Evolutionary conservation across 202 grass and related monocot species (phyloP).

Genomic region (Thinopyrum obtusiflorum): DNA sequence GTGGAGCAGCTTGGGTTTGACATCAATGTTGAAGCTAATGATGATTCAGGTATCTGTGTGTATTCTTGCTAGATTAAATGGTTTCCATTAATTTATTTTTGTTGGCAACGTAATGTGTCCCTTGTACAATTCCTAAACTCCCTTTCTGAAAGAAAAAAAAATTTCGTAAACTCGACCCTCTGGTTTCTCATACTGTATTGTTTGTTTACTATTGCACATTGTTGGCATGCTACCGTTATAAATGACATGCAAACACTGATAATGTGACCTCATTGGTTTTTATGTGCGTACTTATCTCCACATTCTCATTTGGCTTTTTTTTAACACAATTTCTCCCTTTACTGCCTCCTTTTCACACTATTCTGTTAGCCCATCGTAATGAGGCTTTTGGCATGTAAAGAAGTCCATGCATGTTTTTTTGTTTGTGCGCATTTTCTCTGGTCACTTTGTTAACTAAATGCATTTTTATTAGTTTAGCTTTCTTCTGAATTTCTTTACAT

Average conservation of each 20-base stretch:
- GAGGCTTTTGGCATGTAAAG: not conserved
- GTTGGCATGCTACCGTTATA: not conserved
- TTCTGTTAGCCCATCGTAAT: not conserved
- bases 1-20: slow-evolving; percentile 36
- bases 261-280: not conserved
- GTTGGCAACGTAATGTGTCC: not conserved
- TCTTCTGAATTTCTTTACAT: not conserved
- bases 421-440: not conserved
- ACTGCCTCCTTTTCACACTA: not conserved
- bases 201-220: not conserved
- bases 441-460: not conserved
- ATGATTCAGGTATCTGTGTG: slow-evolving; percentile 7
- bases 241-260: not conserved
- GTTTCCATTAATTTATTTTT: not conserved
- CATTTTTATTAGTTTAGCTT: not conserved
- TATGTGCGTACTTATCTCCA: not conserved
- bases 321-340: not conserved
- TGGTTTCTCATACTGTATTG: not conserved
- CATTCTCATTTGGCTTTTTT: not conserved
- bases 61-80: not conserved
- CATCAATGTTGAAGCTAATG: slow-evolving; percentile 1
- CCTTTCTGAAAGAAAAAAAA: too few species aligned
- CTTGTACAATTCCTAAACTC: not conserved
- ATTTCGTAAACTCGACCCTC: not conserved
- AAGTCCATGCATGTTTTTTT: not conserved